Evolutionary conservation across 78 protist genomes (phyloP), one percentile per base, ranked within the genome.

Genomic region (Monosiga brevicollis): DNA sequence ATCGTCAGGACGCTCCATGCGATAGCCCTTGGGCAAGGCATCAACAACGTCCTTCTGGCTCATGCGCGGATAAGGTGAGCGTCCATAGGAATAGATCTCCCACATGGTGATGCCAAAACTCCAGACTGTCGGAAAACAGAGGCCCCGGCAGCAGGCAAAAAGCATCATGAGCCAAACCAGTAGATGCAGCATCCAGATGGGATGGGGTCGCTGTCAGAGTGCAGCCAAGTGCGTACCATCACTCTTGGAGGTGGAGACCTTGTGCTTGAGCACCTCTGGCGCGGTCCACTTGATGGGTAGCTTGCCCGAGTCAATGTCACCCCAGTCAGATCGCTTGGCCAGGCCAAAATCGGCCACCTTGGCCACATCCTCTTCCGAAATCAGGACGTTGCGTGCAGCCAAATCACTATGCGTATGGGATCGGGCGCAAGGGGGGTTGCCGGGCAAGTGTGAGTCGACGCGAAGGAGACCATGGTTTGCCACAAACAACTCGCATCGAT

Each of bases 231-330:
- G n/a, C n/a, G n/a, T n/a, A n/a, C n/a, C n/a, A 15, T 49, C 62
- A 15, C 62, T 49, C 62, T 49, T 49, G 62, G 29, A 20, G 29
- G 62, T 49, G 62, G 62, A 43, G 35, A 37, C 72, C 25, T 71
- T 39, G 41, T 29, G 25, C 6, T 11, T 0, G 10, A 84, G 49
- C 15, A 73, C 87, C 70, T 84, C 87, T 24, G 87, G 87, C 15
- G 87, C 83, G 20, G 81, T 84, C 87, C 87, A 84, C 41, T 62
- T 43, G 78, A 84, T 84, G 71, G 87, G 82, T 0, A 83, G 41
- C 55, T 80, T 80, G 83, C 75, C 82, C 34, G 2, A 23, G 11
- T 49, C 79, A 9, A 10, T 29, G n/a, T 39, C 79, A 39, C 49
- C 24, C 36, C n/a, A 25, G 49, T 9, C 9, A 29, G 79, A 25